Base-by-base conservation (phyloP, 192 early-diverging fungal genomes). In the Ramicandelaber brevisporus region DNA sequence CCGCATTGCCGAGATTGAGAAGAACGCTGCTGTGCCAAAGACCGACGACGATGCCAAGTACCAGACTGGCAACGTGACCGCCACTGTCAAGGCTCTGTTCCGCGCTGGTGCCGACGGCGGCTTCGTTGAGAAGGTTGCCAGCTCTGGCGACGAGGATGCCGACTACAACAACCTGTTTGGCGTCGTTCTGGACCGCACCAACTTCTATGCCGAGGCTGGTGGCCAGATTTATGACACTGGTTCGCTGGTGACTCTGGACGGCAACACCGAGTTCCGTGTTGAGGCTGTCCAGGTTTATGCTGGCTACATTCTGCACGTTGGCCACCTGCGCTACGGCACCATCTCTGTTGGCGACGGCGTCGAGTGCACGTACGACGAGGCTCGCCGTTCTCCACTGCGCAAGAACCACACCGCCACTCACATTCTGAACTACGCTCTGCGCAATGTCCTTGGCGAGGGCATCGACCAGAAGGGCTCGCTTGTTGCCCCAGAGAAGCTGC, bases 351-450 rank as follows among this genome's bases (percentile, higher is more conserved):
- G 64, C 16, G 63, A 79, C 38, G 34, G 57, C 14, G 73, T 93
- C 7, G 61, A 72, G 19, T 60, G 70, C 15, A 62, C 71, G 24
- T 93, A 85, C 54, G 80, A 97, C 37, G 82, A 81, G 44, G 59
- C 68, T 24, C 76, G 92, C 22, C 65, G 92, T 29, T 67, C 62
- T 59, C 82, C 84, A 6, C 53, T 93, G 37, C 66, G 79, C 44
- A 85, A 80, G 69, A 93, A 97, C 65, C 92, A 97, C 53, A 83
- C 87, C 29, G 74, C 62, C 17, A 97, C 92, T 2, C 92, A 97
- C 38, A 72, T 90, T 41, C 66, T 97, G 17, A 97, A 97, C 68
- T 87, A 54, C 61, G 92, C 77, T 9, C 68, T 97, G 39, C 72
- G 78, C 31, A 58, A 78, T 45, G 65, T 87, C 6, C 55, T 96